Evolutionary conservation across 768 basidiomycete species (phyloP).

Genomic region (Phlegmacium glaucopus): DNA sequence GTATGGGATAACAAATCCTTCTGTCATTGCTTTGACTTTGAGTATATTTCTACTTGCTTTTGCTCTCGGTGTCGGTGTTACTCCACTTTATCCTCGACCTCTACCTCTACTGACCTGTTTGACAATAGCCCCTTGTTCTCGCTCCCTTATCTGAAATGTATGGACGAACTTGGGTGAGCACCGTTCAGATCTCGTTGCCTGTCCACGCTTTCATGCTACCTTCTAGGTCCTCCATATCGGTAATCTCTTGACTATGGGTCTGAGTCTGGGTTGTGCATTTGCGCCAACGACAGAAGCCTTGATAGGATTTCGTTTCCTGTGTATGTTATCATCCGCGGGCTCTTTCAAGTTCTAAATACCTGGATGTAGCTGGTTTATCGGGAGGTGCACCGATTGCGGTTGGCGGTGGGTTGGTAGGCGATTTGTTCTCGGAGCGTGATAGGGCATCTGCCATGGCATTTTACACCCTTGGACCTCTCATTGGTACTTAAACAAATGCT

Average conservation of each 20-base stretch:
- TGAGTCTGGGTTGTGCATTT: conserved; percentile 66
- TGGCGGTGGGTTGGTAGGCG: conserved; percentile 62
- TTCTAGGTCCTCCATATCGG: conserved; percentile 47
- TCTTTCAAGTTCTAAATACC: neutral
- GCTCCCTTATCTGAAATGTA: conserved; percentile 71
- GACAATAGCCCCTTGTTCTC: conserved; percentile 48
- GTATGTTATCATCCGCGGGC: conserved; percentile 32
- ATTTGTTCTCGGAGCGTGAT: conserved; percentile 59
- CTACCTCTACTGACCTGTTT: conserved; percentile 20
- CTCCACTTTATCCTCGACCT: conserved; percentile 14
- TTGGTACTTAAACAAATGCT: conserved; percentile 34
- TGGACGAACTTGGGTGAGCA: conserved; percentile 56
- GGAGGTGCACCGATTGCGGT: conserved; percentile 65
- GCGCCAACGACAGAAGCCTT: conserved; percentile 50
- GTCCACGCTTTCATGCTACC: too few species aligned
- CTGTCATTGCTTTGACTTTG: conserved; percentile 52
- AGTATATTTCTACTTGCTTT: conserved; percentile 65
- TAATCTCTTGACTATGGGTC: conserved; percentile 55
- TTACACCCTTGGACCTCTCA: conserved; percentile 61
- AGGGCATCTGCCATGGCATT: conserved; percentile 65
- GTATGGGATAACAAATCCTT: conserved; percentile 49
- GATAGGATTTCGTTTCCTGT: conserved; percentile 61
- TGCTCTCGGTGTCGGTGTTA: conserved; percentile 42
- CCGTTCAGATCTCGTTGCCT: too few species aligned
- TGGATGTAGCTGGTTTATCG: conserved; percentile 52